Evolutionary conservation across 1,284 basidiomycete genomes (phyloP), one percentile per base, ranked within the genome.

Genomic region (Rhizoctonia solani): DNA sequence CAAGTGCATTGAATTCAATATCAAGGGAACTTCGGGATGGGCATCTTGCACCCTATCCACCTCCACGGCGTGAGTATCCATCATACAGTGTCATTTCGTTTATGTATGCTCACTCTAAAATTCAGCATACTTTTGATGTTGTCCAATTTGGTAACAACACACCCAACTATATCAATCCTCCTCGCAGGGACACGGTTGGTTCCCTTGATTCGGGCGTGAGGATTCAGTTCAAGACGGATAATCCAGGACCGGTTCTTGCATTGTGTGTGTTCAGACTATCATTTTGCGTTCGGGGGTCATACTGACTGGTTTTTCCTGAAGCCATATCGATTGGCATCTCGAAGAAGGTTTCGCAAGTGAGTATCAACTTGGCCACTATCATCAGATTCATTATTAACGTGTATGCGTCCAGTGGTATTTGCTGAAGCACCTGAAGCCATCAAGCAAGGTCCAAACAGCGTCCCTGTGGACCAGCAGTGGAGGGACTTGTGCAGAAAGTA

Each of bases 321-420:
- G 83, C 70, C 80, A 81, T 69, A 79, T 82, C 68, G 79, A 84
- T 54, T 82, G 80, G 79, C 81, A 82, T 74, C 71, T 83, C 1
- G 76, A 79, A 66, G 71, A 66, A 37, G 61, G 61, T 41, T 50
- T 66, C 13, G 61, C 61, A 41, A 73, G 74, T 75, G 54, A 72
- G 74, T 69, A n/a, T n/a, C n/a, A 14, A 79, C 79, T n/a, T 80
- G 14, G 3, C 11, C 25, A 19, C 21, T 29, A 46, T 52, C 4
- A 9, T 21, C 9, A 34, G 8, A 32, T 14, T 19, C 4, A 34
- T 29, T 29, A 46, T 52, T 66, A 9, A 66, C 32, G 61, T 29
- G 54, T 66, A 34, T 46, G 37, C 46, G 50, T 52, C 19, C 41
- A 66, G 61, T 53, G 37, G 61, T 66, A 16, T 66, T 66, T 21